phyloP scores from a whole-genome alignment of 78 protist genomes.

The Dictyostelium capitatum region DNA sequence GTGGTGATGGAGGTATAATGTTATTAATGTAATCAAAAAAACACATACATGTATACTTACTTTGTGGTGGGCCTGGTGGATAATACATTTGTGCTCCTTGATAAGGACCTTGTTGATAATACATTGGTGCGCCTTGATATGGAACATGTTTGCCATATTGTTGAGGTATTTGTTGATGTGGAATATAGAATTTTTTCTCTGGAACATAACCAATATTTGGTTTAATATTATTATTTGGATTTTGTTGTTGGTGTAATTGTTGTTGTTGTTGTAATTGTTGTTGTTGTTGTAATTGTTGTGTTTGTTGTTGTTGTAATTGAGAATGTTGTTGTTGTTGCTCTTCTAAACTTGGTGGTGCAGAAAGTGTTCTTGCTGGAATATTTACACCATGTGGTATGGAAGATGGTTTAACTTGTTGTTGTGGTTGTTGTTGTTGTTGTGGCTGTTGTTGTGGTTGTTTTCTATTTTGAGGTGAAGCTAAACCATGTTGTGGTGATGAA shows the following conservation, averaged over 20 bases:
- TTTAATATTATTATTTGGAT: background rate
- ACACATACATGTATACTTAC: background rate
- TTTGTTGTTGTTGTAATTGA: conserved; percentile 31
- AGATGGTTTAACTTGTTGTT: background rate
- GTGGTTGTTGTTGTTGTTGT: background rate
- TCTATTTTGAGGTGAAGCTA: background rate
- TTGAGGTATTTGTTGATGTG: background rate
- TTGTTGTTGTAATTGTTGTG: background rate
- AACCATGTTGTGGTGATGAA: conserved; percentile 5
- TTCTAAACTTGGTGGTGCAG: conserved; percentile 50
- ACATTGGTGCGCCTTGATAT: background rate
- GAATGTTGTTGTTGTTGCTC: conserved; percentile 8
- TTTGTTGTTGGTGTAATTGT: background rate
- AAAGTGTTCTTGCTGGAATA: conserved; percentile 40
- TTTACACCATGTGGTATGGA: too few species aligned
- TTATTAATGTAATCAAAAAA: background rate
- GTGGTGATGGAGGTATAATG: background rate
- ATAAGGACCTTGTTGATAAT: background rate
- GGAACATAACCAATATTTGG: background rate
- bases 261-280: background rate
- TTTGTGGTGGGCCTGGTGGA: background rate
- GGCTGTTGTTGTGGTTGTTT: conserved; percentile 16
- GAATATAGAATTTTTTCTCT: background rate
- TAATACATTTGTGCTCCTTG: background rate
- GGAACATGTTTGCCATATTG: background rate